These are phyloP conservation scores for Nigrograna mackinnonii DNA, from an alignment of 2,329 filamentous ascomycete genomes.

Conservation along the genomic window DNA sequence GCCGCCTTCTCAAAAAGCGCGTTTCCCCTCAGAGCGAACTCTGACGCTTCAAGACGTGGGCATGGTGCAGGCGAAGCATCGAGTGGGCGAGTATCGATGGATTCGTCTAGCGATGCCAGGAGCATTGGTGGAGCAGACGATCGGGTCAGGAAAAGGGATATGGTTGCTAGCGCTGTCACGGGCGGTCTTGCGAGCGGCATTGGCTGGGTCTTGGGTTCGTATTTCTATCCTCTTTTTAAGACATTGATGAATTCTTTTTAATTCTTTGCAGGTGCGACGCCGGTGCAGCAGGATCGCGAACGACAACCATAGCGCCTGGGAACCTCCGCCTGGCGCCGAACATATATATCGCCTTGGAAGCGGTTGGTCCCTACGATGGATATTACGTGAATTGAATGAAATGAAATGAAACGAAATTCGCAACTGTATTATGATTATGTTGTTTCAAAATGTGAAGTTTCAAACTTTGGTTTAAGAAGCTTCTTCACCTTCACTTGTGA, in stretches of 20 bases:
- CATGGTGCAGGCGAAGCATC: conserved; percentile 8
- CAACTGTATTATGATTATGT: too few relatives aligned
- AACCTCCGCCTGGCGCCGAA: too few relatives aligned
- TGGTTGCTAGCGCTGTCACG: conserved; percentile 67
- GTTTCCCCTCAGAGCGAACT: conserved; percentile 45
- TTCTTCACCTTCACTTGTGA: too few relatives aligned
- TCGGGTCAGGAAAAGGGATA: conserved; percentile 71
- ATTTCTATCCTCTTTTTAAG: conserved; percentile 59
- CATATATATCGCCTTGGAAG: too few relatives aligned
- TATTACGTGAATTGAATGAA: too few relatives aligned
- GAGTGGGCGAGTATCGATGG: conserved; percentile 26
- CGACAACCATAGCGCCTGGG: too few relatives aligned
- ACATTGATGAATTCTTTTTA: conserved; percentile 2
- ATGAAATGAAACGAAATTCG: too few relatives aligned
- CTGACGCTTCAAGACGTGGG: conserved; percentile 12
- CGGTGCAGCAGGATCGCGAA: conserved; percentile 22
- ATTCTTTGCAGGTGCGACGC: conserved; percentile 28
- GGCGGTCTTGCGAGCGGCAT: conserved; percentile 65
- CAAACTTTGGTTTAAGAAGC: too few relatives aligned
- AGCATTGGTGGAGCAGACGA: conserved; percentile 36
- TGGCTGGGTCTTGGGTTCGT: conserved; percentile 73
- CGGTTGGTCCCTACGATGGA: too few relatives aligned
- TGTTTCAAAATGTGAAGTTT: too few relatives aligned
- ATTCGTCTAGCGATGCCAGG: conserved; percentile 39
- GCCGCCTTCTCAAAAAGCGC: conserved; percentile 51